Conservation (phyloP, 306 rosid species). For the Amphicarpaea edgeworthii region DNA sequence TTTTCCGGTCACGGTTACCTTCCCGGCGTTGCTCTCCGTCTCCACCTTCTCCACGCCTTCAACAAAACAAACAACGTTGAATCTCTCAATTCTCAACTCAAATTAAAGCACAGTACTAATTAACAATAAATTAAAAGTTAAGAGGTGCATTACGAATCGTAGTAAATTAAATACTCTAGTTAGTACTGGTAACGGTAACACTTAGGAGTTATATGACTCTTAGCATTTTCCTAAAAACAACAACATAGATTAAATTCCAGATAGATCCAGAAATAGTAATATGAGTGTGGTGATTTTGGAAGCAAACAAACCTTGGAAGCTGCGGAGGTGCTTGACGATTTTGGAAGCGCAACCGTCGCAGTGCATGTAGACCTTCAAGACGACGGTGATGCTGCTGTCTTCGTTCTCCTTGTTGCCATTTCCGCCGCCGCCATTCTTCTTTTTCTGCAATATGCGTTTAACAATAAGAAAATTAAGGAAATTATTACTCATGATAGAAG, state of each 20-base stretch:
- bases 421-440: slow-evolving; percentile 48
- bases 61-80: background rate
- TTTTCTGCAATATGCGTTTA: slow-evolving; percentile 58
- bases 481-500: too few species aligned
- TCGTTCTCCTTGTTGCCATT: slow-evolving; percentile 39
- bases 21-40: slow-evolving; percentile 62
- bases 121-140: too few species aligned
- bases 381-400: slow-evolving; percentile 51
- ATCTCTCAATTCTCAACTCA: too few species aligned
- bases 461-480: too few species aligned
- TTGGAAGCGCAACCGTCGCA: slow-evolving; percentile 82
- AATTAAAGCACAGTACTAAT: background rate
- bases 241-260: too few species aligned
- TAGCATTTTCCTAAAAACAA: too few species aligned
- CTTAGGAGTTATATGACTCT: too few species aligned
- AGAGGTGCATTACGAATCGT: too few species aligned
- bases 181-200: too few species aligned
- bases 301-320: slow-evolving; percentile 52
- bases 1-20: slow-evolving; percentile 72
- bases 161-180: too few species aligned
- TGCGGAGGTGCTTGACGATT: slow-evolving; percentile 50
- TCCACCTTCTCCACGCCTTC: slow-evolving; percentile 75
- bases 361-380: slow-evolving; percentile 72
- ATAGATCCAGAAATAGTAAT: too few species aligned
- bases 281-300: background rate